Conservation (phyloP, 2,329 filamentous ascomycete species). For the Sclerotinia subarctica region DNA sequence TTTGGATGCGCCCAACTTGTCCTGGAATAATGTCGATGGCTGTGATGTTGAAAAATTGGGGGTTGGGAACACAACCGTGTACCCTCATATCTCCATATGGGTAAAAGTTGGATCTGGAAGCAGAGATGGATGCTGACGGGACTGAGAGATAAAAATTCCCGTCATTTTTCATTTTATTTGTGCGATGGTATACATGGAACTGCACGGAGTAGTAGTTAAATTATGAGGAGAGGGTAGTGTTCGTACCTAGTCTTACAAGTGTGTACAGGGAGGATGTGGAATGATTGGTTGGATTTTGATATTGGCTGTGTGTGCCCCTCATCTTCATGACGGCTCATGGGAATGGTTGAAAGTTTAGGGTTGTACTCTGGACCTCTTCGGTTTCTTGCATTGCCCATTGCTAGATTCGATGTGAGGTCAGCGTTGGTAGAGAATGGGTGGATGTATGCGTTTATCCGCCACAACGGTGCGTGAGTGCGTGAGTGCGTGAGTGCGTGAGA, state of each 20-base stretch:
- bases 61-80: slow-evolving; percentile 5
- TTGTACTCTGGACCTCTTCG: background rate
- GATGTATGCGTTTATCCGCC: background rate
- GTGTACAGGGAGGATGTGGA: background rate
- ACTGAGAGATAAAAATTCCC: background rate
- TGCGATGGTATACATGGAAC: background rate
- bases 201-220: too few relatives aligned
- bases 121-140: background rate
- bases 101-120: background rate
- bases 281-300: background rate
- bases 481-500: too few relatives aligned
- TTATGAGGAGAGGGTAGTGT: background rate
- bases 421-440: background rate
- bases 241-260: too few relatives aligned
- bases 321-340: background rate
- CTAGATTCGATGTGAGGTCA: background rate
- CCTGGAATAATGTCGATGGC: slow-evolving; percentile 1
- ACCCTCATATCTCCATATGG: background rate
- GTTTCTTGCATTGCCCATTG: background rate
- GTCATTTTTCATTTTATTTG: background rate
- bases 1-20: background rate
- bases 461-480: background rate
- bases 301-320: slow-evolving; percentile 1
- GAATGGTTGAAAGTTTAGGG: background rate
- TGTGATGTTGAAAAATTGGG: background rate